Conservation (phyloP, 495 filamentous ascomycete genomes). For the Tuber magnatum region DNA sequence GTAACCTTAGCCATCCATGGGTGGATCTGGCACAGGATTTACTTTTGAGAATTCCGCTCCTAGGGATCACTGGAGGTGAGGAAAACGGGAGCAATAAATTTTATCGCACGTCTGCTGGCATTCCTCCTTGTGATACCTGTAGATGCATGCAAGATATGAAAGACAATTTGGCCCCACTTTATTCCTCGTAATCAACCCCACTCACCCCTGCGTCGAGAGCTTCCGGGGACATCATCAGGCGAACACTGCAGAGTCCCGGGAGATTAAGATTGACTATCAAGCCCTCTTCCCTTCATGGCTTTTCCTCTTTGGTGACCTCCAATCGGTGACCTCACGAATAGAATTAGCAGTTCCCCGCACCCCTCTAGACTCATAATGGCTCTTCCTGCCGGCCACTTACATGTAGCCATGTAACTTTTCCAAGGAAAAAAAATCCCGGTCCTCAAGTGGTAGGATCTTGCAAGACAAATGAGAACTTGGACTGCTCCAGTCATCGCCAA, state of each 20-base stretch:
- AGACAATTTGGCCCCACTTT: conserved; percentile 4
- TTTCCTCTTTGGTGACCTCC: background rate
- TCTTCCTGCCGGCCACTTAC: background rate
- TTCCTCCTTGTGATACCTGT: background rate
- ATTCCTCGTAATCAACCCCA: background rate
- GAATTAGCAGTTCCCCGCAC: background rate
- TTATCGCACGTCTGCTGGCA: background rate
- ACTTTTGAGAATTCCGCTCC: background rate
- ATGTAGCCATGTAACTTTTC: conserved; percentile 2
- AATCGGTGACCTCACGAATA: background rate
- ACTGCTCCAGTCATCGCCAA: background rate
- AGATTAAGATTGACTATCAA: background rate
- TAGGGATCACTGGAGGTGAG: background rate
- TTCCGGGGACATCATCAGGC: background rate
- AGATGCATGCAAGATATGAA: background rate
- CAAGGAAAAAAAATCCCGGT: background rate
- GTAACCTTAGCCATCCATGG: background rate
- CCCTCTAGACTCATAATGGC: background rate
- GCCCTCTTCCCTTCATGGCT: background rate
- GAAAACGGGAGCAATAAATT: background rate
- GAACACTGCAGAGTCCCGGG: background rate
- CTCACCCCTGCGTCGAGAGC: background rate
- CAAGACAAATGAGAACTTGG: background rate
- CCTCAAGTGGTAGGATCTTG: background rate
- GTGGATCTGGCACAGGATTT: background rate